Conservation (phyloP, 1,139 yeast species). For the Candida dubliniensis region DNA sequence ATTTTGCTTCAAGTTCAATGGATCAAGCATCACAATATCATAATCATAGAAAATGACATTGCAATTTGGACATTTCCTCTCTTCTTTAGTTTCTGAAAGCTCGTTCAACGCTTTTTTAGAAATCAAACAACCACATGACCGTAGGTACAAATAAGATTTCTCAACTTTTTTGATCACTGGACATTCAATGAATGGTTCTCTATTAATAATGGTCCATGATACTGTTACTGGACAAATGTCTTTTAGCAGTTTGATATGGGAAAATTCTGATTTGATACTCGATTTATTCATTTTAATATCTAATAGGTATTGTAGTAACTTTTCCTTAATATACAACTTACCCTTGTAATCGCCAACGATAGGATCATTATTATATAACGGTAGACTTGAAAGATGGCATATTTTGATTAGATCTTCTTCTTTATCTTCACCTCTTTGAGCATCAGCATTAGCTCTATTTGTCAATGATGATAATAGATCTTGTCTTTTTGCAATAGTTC, state of each 20-base stretch:
- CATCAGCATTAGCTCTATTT: constrained; percentile 15
- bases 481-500: constrained; percentile 47
- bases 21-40: constrained; percentile 38
- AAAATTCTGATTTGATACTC: constrained; percentile 14
- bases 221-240: constrained; percentile 33
- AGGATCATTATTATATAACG: constrained; percentile 28
- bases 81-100: constrained; percentile 12
- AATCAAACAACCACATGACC: constrained; percentile 46
- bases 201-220: constrained; percentile 21
- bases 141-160: constrained; percentile 28
- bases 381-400: constrained; percentile 33
- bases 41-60: constrained; percentile 20
- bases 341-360: constrained; percentile 77
- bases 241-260: constrained; percentile 42
- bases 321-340: constrained; percentile 65
- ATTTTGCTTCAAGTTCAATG: constrained; percentile 16
- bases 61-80: constrained; percentile 37
- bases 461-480: constrained; percentile 31
- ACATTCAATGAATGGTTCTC: constrained; percentile 45
- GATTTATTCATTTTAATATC: constrained; percentile 21
- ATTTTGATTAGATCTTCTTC: constrained; percentile 12
- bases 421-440: constrained; percentile 31
- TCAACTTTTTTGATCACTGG: constrained; percentile 41
- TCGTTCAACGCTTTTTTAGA: constrained; percentile 25
- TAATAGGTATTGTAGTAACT: constrained; percentile 58